Evolutionary conservation across 768 basidiomycete species (phyloP).

Genomic region (Tephrocybe sp.): DNA sequence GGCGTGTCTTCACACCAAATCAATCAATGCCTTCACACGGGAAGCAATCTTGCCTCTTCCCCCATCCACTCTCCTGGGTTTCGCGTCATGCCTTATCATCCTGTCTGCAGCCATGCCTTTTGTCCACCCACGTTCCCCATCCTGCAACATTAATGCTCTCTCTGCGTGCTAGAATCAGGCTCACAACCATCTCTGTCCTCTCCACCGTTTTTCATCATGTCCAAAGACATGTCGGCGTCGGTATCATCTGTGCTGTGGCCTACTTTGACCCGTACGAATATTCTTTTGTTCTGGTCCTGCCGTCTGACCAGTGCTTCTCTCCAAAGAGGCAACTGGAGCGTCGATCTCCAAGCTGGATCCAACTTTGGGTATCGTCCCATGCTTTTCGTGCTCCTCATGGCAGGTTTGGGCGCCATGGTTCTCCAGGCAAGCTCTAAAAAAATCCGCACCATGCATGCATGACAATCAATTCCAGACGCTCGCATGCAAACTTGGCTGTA

Average conservation of each 20-base stretch:
- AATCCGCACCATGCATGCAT: background rate
- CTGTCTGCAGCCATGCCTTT: constrained; percentile 8
- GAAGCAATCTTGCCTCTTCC: constrained; percentile 26
- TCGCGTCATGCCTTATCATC: constrained; percentile 29
- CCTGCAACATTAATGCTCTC: background rate
- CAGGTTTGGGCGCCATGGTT: constrained; percentile 66
- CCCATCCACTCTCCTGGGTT: constrained; percentile 28
- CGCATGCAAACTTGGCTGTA: constrained; percentile 65
- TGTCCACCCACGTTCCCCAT: constrained; percentile 7
- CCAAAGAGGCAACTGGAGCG: constrained; percentile 71
- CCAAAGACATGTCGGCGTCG: constrained; percentile 56
- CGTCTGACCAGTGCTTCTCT: too few species aligned
- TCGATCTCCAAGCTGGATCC: constrained; percentile 78
- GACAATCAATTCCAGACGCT: constrained; percentile 44
- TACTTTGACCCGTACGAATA: constrained; percentile 68
- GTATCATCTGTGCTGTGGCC: constrained; percentile 69
- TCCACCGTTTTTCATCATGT: constrained; percentile 25
- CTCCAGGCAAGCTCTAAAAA: constrained; percentile 45
- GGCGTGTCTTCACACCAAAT: background rate
- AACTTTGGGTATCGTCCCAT: constrained; percentile 69
- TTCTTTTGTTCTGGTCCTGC: too few species aligned
- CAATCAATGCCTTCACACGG: constrained; percentile 26
- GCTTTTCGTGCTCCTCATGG: constrained; percentile 59
- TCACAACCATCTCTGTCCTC: background rate
- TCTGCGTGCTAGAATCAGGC: background rate